Evolutionary conservation across 1,284 basidiomycete species (phyloP), one percentile per base, ranked within the genome.

Genomic region (Tilletia horrida): DNA sequence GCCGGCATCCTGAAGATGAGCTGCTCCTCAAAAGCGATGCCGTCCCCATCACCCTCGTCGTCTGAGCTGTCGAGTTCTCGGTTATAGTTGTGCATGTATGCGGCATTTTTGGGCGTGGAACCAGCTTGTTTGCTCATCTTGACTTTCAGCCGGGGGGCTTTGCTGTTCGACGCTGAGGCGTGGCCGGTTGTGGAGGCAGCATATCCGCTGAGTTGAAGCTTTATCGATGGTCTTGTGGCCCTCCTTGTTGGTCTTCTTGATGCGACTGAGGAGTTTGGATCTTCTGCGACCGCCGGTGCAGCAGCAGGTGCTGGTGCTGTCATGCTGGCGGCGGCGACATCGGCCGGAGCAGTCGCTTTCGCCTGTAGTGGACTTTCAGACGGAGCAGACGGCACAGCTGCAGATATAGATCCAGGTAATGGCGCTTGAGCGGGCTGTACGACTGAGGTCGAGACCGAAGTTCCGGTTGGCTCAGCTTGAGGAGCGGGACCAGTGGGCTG

Each of bases 1-100:
- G 89, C 88, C 0, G 93, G 93, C 85, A 98, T 88, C 48, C 94
- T 84, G 40, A 99, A 84, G 67, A 99, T 89, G 81, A 98, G 96
- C 79, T 98, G 95, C 83, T 99, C 96, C 83, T 99, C 96, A 78
- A 98, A 97, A 3, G 89, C 89, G 68, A 98, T 83, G 25, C 80
- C 80, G 52, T 76, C 71, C n/a, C 80, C 80, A 52, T 76, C 71
- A 31, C 79, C 80, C 67, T 87, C 87, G 63, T 97, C 94, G 70
- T 96, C 92, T 70, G 95, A 91, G 69, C 92, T 93, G 82, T 99
- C 95, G 66, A 98, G 85, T 81, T 97, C 96, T 50, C 95, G 85
- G 83, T 97, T 93, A 63, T 80, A 81, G 35, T 78, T 76, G 44
- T 81, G 79, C 80, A 81, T 81, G 71, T 81, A 81, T 0, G 80